Evolutionary conservation across 2,329 filamentous ascomycete species (phyloP).

Genomic region (Mollisia scopiformis): DNA sequence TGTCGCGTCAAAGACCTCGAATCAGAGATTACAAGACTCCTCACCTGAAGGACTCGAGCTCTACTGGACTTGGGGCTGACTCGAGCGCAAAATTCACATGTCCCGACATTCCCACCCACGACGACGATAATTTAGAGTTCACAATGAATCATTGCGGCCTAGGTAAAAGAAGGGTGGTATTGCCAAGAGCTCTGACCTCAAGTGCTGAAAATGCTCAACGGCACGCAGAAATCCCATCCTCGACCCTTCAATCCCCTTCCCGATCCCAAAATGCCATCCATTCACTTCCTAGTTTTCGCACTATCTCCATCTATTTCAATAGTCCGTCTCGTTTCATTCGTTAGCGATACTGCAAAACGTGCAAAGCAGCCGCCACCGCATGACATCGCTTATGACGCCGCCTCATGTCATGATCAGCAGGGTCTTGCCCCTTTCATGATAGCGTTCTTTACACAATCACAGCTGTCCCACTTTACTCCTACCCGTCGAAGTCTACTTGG

Average conservation of each 20-base stretch:
- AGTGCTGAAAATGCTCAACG: neutral
- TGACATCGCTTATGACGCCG: slow-evolving; percentile 21
- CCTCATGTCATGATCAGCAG: slow-evolving; percentile 23
- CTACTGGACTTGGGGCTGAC: neutral
- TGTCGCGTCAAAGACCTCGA: no score
- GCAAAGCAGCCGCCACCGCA: slow-evolving; percentile 6
- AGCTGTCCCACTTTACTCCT: neutral
- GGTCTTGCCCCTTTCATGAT: slow-evolving; percentile 11
- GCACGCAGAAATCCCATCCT: neutral
- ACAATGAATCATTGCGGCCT: neutral
- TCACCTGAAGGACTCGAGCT: neutral
- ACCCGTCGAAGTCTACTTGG: neutral
- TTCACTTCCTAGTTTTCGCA: slow-evolving; percentile 1
- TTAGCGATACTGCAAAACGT: neutral
- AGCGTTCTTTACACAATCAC: neutral
- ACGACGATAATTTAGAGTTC: no score
- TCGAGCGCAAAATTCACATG: no score
- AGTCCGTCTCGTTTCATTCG: neutral
- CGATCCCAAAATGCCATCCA: no score
- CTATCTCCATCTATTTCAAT: slow-evolving; percentile 3
- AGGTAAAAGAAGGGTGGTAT: neutral
- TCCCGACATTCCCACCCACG: no score
- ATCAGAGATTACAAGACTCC: no score
- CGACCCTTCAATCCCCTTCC: neutral
- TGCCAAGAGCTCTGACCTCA: neutral